Evolutionary conservation across 2,329 filamentous ascomycete species (phyloP).

Genomic region (Colletotrichum godetiae): DNA sequence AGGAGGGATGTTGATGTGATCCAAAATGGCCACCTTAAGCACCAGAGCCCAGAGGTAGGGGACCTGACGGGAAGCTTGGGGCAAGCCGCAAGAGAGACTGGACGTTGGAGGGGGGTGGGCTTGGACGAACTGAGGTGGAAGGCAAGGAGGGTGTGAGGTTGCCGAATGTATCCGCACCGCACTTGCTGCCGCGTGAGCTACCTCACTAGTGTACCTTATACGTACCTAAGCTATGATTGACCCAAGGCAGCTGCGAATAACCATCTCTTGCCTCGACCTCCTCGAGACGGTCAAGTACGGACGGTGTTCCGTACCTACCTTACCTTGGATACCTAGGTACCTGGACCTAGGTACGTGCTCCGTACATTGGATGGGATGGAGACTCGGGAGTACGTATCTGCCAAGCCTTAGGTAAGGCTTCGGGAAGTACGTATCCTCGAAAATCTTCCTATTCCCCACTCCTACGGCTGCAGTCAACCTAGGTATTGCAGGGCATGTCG

Average conservation of each 20-base stretch:
- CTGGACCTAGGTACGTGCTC: background rate
- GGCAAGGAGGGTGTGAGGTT: background rate
- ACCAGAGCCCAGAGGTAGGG: background rate
- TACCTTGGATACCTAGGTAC: background rate
- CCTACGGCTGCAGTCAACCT: constrained; percentile 5
- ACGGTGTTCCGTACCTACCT: too few relatives aligned
- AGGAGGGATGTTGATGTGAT: background rate
- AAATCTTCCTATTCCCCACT: constrained; percentile 20
- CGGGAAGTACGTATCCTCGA: background rate
- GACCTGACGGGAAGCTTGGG: constrained; percentile 16
- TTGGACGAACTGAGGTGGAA: background rate
- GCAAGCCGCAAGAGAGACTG: background rate
- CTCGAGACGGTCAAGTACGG: too few relatives aligned
- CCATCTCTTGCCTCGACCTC: background rate
- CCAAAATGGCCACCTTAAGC: background rate
- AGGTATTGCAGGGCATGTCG: constrained; percentile 3
- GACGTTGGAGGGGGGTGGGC: background rate
- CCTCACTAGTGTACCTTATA: background rate
- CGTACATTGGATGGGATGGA: background rate
- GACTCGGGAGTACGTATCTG: background rate
- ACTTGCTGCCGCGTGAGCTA: background rate
- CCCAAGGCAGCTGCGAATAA: background rate
- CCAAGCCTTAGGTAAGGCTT: background rate
- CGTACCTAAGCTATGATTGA: background rate
- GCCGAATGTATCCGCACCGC: background rate